These are phyloP conservation scores for Hericium erinaceus DNA, from an alignment of 768 basidiomycete species.

Conservation along the genomic window DNA sequence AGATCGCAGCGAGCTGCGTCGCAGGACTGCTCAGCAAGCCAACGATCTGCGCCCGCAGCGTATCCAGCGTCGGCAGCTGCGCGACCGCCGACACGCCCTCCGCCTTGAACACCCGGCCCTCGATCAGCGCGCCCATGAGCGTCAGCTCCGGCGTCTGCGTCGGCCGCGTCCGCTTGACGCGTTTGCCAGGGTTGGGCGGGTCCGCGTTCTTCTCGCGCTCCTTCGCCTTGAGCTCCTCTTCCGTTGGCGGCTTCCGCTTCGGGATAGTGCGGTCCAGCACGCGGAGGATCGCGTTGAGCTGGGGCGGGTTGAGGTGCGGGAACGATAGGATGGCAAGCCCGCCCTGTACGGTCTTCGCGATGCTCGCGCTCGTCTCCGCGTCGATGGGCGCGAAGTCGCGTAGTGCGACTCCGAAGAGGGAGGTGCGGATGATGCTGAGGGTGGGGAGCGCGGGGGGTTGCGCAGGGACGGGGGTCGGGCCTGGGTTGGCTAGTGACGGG, in stretches of 20 bases:
- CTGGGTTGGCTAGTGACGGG: conserved; percentile 24
- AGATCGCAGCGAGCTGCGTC: conserved; percentile 59
- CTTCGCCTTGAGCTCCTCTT: conserved; percentile 40
- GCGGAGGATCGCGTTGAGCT: conserved; percentile 56
- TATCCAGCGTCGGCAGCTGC: conserved; percentile 69
- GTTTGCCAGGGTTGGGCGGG: conserved; percentile 59
- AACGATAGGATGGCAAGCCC: conserved; percentile 57
- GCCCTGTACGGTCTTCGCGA: conserved; percentile 50
- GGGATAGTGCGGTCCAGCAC: conserved; percentile 62
- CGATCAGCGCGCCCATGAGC: conserved; percentile 73
- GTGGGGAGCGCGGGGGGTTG: conserved; percentile 27
- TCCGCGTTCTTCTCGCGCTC: conserved; percentile 45
- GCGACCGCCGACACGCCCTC: conserved; percentile 53
- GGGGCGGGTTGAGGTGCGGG: conserved; percentile 63
- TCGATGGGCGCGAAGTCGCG: conserved; percentile 51
- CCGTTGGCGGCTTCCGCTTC: conserved; percentile 41
- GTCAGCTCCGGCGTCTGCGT: conserved; percentile 54
- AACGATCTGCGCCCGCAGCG: conserved; percentile 73
- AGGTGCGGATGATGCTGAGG: conserved; percentile 65
- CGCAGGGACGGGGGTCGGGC: conserved; percentile 17
- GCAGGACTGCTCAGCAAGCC: conserved; percentile 74
- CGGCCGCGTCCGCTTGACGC: conserved; percentile 50
- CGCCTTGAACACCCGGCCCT: conserved; percentile 59
- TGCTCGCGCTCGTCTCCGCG: conserved; percentile 34
- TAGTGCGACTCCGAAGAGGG: conserved; percentile 71